Evolutionary conservation across 208 protist genomes (phyloP), one percentile per base, ranked within the genome.

Genomic region (Acanthamoeba pearcei): DNA sequence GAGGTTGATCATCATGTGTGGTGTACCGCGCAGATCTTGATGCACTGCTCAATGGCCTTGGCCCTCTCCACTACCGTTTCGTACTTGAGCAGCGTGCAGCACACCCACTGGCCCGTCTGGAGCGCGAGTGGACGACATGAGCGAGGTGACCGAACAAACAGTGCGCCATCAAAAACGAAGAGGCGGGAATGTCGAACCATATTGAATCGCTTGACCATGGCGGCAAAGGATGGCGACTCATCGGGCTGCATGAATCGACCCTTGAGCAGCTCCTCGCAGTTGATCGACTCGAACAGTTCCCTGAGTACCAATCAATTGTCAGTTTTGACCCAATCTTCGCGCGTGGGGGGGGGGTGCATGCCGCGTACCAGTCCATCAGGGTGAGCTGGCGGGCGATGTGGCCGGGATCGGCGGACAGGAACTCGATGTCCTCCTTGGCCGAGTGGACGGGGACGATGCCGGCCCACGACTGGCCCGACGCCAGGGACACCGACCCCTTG

Each of bases 191-290:
- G 8, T 55, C 80, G 49, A 27, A 74, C 86, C 86, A 49, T 2
- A 29, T 91, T 91, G 86, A 91, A 91, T n/a, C 86, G 53, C 42
- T 46, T 91, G 22, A 91, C 86, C 86, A 91, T 91, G 27, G 53
- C 86, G 10, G 86, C 27, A 32, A 91, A 91, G 32, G 86, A 49
- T 4, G 86, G 86, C 32, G 62, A 76, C 27, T 76, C 64, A 9
- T 72, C 29, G 3, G 86, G 42, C 13, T 51, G 17, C 86, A 91
- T 91, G 86, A 91, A 91, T 13, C 86, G 5, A 19, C 64, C 35
- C 55, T 91, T 68, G 42, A 91, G 64, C n/a, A 91, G 38, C 38
- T 91, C 86, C 13, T 68, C 35, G 38, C 86, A 76, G 35, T 68
- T 22, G 35, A 91, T 74, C 12, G 32, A 24, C 62, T 76, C 60